Base-by-base conservation (phyloP, 805 yeast genomes). In the Priceomyces carsonii region DNA sequence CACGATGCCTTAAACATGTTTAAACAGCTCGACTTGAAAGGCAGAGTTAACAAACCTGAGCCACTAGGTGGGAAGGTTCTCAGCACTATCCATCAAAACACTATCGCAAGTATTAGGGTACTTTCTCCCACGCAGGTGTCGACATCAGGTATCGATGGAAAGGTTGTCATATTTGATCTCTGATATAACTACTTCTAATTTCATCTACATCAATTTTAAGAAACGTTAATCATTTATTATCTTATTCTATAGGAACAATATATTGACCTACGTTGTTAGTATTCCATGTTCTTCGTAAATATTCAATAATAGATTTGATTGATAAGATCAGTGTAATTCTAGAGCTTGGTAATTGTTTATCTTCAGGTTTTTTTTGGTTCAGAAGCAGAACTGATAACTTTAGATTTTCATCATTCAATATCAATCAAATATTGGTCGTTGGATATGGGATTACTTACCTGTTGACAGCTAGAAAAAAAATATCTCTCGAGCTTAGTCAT, bases 311-410 rank as follows among this genome's bases (percentile, higher is more conserved):
- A n/a, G n/a, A n/a, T n/a, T n/a, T n/a, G n/a, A n/a, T n/a, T n/a
- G n/a, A n/a, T n/a, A n/a, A 18, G 12, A 29, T 29, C 33, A 29
- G 33, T 26, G 29, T 26, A 26, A 26, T 15, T 29, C 19, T 29
- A 15, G 33, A 29, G 33, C 33, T 74, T 79, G 85, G 85, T 77
- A 75, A 68, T 55, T 57, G 68, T 75, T 74, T 83, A 75, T 85
- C 93, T 85, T 85, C 95, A 79, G 69, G 55, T 60, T 47, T 42
- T n/a, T 48, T 60, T 71, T 61, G 77, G 76, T 73, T 87, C 96
- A 87, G 96, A 87, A 87, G 96, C 96, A 87, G 96, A 87, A 87
- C 96, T 87, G 96, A 85, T 75, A 60, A 51, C 49, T 54, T n/a
- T 55, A 51, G 62, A 66, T 64, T 75, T 62, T 82, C 89, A 82